These are phyloP conservation scores for Cystobasidium ongulense DNA, from an alignment of 768 basidiomycete genomes.

Conservation along the genomic window DNA sequence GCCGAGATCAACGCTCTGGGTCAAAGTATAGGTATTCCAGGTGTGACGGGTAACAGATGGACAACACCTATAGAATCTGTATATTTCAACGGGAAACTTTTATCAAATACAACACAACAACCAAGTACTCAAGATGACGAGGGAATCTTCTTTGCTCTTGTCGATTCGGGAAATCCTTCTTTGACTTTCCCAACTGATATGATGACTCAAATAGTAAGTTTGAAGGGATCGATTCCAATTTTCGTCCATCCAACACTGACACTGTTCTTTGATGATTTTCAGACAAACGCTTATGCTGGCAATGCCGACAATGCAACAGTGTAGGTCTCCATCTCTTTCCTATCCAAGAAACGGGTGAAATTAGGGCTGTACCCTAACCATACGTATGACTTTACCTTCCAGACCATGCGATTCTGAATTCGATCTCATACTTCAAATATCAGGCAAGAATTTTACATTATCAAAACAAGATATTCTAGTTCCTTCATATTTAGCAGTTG, in stretches of 20 bases:
- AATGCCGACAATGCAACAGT: constrained; percentile 5
- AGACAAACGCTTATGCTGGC: constrained; percentile 14
- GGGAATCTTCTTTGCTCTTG: not conserved
- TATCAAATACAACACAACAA: constrained; percentile 6
- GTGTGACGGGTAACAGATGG: constrained; percentile 22
- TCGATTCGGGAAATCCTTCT: constrained; percentile 19
- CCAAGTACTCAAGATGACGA: not conserved
- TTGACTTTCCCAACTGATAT: constrained; percentile 8
- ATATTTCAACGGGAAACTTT: constrained; percentile 12
- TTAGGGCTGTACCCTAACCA: not conserved
- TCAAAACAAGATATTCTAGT: not conserved
- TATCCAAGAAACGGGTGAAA: too few species aligned
- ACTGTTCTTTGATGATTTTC: not conserved
- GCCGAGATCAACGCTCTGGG: constrained; percentile 7
- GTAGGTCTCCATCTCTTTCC: not conserved
- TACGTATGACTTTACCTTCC: not conserved
- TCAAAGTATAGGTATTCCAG: not conserved
- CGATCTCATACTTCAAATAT: constrained; percentile 16
- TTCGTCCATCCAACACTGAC: not conserved
- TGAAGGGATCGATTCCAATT: not conserved
- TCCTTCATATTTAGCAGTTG: constrained; percentile 18
- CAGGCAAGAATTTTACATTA: constrained; percentile 13
- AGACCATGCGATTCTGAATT: constrained; percentile 1
- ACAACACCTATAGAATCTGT: not conserved
- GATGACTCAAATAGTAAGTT: constrained; percentile 4